Base-by-base conservation (phyloP, 2,329 filamentous ascomycete species). In the Sporothrix mexicana region DNA sequence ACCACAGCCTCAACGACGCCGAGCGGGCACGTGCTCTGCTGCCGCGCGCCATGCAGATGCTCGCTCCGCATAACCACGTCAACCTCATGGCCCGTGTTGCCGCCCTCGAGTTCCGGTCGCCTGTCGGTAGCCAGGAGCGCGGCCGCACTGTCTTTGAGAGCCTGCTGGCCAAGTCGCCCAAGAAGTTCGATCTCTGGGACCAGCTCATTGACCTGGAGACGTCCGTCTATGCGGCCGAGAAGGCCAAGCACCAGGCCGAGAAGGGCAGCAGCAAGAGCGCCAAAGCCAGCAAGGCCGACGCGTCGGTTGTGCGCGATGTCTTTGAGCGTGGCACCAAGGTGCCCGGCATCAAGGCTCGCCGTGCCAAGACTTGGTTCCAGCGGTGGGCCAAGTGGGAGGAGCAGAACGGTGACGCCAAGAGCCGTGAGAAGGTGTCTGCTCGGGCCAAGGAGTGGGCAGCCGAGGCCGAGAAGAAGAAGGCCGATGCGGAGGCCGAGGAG, bases 121-220 rank as follows among this genome's bases (percentile, higher is more conserved):
- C 89, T 8, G 89, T 92, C 78, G 95, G 95, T 71, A 93, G 97
- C 77, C 85, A 94, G 2, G 97, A 99, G 83, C 93, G 93, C 73
- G 96, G 96, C 10, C 92, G 97, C 20, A 99, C 97, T 36, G 91
- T 98, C 79, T 98, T 98, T 78, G 95, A 98, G 81, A 92, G 92
- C 53, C 86, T 99, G 9, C 86, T 99, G 8, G 88, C 90, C 49
- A 91, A 92, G 4, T 97, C 92, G 84, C 93, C 94, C 62, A 97
- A 97, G 85, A 93, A 94, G 80, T 90, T 94, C 74, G 94, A 98
- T 80, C 85, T 98, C 69, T 98, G 95, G 95, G 96, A 94, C 81
- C 91, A 97, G 82, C 90, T 97, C 76, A 83, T 98, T 1, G 94
- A 97, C 79, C 87, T 98, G 72, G 96, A 99, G 84, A 87, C 91